These are phyloP conservation scores for Phytophthora constricta DNA, from an alignment of 352 stramenopile species.

Conservation along the genomic window DNA sequence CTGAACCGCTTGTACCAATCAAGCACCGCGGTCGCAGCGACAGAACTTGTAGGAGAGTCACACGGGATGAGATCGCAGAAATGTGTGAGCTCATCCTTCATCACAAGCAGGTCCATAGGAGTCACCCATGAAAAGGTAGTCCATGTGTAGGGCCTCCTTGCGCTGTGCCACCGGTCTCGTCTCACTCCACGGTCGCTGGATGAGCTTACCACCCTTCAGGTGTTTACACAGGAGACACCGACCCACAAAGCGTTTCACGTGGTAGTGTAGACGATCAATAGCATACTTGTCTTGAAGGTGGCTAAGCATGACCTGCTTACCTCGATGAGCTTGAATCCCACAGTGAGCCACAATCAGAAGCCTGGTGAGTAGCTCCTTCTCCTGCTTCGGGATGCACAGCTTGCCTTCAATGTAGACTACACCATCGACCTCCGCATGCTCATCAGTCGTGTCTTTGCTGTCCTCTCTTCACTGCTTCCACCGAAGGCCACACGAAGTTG, in stretches of 20 bases:
- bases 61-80: slow-evolving; percentile 22
- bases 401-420: background rate
- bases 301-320: background rate
- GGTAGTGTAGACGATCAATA: background rate
- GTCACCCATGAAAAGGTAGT: slow-evolving; percentile 15
- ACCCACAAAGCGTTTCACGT: slow-evolving; percentile 7
- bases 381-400: slow-evolving; percentile 2
- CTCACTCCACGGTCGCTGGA: slow-evolving; percentile 10
- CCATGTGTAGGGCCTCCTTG: slow-evolving; percentile 11
- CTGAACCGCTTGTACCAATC: slow-evolving; percentile 30
- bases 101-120: slow-evolving; percentile 11
- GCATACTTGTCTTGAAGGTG: slow-evolving; percentile 1
- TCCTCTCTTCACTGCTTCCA: background rate
- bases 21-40: slow-evolving; percentile 7
- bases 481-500: slow-evolving; percentile 1
- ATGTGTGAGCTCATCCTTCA: slow-evolving; percentile 17
- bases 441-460: background rate
- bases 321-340: slow-evolving; percentile 3
- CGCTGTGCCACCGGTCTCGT: background rate
- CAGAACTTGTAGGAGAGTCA: slow-evolving; percentile 11
- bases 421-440: background rate
- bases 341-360: slow-evolving; percentile 18
- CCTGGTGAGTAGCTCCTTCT: background rate
- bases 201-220: slow-evolving; percentile 18
- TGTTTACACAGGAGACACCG: slow-evolving; percentile 25